phyloP scores from a whole-genome alignment of 768 basidiomycete species.

The Myochromella boudieri region DNA sequence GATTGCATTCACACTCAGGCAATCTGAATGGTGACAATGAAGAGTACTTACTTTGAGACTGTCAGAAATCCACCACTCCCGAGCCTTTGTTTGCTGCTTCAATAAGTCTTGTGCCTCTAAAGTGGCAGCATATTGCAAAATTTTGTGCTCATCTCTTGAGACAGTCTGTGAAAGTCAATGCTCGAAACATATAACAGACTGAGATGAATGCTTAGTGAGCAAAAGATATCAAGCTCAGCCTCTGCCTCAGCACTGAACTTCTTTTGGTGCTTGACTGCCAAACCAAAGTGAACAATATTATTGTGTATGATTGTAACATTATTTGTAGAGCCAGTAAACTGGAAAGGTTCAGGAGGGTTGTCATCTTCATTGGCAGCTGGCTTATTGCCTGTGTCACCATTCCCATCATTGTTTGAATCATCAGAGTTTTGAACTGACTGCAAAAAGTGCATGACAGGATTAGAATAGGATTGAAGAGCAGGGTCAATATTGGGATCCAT shows the following conservation, averaged over 20 bases:
- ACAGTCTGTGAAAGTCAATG: neutral
- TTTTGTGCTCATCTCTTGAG: neutral
- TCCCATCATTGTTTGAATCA: neutral
- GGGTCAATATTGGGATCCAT: neutral
- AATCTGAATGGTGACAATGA: neutral
- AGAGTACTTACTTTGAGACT: neutral
- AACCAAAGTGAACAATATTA: neutral
- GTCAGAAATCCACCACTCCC: neutral
- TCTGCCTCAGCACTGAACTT: neutral
- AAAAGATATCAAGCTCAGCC: neutral
- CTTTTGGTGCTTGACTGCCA: neutral
- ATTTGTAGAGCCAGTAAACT: neutral
- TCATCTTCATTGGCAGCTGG: neutral
- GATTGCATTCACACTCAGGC: neutral
- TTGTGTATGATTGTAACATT: neutral
- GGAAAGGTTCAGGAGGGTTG: neutral
- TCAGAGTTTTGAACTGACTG: neutral
- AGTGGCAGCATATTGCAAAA: neutral
- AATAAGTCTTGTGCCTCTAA: neutral
- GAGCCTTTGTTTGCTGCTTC: neutral
- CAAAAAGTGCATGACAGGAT: neutral
- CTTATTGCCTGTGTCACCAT: too few relatives aligned
- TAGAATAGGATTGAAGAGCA: neutral
- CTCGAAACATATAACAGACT: neutral
- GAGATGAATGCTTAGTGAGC: neutral